Percentiles rank a stretch among this genome's conserved stretches.
These are phyloP conservation scores for Trichosporon sp. DNA, from an alignment of 1,284 basidiomycete genomes.

Conservation along the genomic window DNA sequence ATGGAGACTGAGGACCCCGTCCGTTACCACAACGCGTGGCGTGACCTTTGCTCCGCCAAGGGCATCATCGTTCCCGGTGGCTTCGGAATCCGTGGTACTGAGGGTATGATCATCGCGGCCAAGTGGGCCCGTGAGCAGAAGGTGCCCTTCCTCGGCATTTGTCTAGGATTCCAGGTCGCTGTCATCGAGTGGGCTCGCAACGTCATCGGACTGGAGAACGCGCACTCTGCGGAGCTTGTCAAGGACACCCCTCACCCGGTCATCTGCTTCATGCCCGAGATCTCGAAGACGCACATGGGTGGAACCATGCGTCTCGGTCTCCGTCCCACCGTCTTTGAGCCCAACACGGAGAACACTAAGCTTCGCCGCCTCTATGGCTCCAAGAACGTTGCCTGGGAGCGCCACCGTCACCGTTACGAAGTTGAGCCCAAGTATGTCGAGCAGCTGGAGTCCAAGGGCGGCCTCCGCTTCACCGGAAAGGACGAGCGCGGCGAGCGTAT, in stretches of 20 bases:
- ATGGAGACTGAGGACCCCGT: constrained; percentile 75
- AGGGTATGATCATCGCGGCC: constrained; percentile 96
- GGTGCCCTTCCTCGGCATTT: constrained; percentile 93
- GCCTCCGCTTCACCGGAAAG: constrained; percentile 77
- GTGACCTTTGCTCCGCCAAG: constrained; percentile 83
- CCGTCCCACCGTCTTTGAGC: constrained; percentile 84
- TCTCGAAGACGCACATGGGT: constrained; percentile 95
- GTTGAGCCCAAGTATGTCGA: constrained; percentile 87
- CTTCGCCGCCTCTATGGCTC: constrained; percentile 82
- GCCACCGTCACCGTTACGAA: constrained; percentile 96
- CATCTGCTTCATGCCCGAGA: constrained; percentile 98
- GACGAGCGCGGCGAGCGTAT: constrained; percentile 96
- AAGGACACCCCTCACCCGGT: constrained; percentile 61
- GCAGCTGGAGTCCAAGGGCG: constrained; percentile 64
- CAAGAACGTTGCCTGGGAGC: constrained; percentile 82
- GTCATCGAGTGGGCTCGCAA: constrained; percentile 93
- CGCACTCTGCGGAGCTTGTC: constrained; percentile 83
- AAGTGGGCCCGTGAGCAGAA: constrained; percentile 95
- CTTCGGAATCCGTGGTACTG: constrained; percentile 87
- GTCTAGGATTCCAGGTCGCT: constrained; percentile 95
- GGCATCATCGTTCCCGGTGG: constrained; percentile 95
- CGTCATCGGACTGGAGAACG: constrained; percentile 69
- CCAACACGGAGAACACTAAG: constrained; percentile 60
- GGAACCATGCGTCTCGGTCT: constrained; percentile 97
- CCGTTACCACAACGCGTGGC: constrained; percentile 94